Base-by-base conservation (phyloP, 768 basidiomycete genomes). In the Collybiopsis luxurians region DNA sequence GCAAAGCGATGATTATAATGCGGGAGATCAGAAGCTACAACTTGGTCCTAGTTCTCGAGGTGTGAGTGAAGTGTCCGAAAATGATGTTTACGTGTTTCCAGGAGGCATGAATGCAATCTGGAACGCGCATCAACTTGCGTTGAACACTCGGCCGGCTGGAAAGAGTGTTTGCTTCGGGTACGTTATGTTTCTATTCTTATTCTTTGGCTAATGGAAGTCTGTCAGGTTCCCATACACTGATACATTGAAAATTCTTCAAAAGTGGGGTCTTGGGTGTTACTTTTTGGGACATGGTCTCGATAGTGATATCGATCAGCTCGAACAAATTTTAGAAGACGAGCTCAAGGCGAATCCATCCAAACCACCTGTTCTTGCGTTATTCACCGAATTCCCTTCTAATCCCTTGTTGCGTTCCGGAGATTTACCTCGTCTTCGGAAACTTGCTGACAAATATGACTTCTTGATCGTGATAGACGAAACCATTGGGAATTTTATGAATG, bases 81-180 rank as follows among this genome's bases (percentile, higher is more conserved):
- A 89, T 38, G 96, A 98, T 60, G 96, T 98, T 0, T 98, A 82
- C 69, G 75, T 99, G 24, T 95, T 80, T 64, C 82, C 92, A 0
- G 83, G 86, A 0, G 96, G 96, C 1, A 98, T 99, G 96, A 73
- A 87, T 31, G 95, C 96, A 1, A 96, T 99, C 51, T 99, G 92
- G 90, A 88, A 80, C 65, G 86, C 94, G 0, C 94, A 97, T 66
- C 82, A 89, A 61, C 74, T 94, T 9, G 81, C 81, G 5, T 73
- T 85, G 56, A 68, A 74, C 24, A 78, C 74, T 2, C 74, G 77
- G 28, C 80, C 83, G 39, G 62, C 69, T 10, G 86, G 84, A 10
- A 97, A 95, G 75, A 95, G 92, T 63, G 82, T 95, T 28, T 96
- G 93, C 66, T 98, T 96, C 63, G 96, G 96, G 95, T 96, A 64